Conservation (phyloP, 2,329 filamentous ascomycete species). For the Cordyceps fumosorosea region DNA sequence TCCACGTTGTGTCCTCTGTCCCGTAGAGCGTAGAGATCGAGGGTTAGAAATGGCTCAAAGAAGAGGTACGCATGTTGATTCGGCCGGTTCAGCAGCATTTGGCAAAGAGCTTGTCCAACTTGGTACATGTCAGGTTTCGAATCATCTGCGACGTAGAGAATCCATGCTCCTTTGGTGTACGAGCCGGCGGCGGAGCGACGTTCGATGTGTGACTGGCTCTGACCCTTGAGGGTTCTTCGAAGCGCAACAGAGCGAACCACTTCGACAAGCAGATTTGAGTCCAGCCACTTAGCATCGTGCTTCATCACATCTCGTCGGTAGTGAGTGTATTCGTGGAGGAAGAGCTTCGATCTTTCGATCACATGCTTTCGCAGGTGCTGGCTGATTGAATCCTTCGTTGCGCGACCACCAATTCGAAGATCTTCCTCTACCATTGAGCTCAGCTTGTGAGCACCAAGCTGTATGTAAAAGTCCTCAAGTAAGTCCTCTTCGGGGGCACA, state of each 20-base stretch:
- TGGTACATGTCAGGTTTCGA: slow-evolving; percentile 78
- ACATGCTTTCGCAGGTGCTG: slow-evolving; percentile 70
- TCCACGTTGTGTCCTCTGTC: slow-evolving; percentile 94
- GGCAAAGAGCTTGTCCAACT: slow-evolving; percentile 80
- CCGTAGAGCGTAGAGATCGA: slow-evolving; percentile 74
- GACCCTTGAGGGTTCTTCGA: slow-evolving; percentile 66
- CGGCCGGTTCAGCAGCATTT: slow-evolving; percentile 71
- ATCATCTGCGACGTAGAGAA: slow-evolving; percentile 68
- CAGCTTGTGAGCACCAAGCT: slow-evolving; percentile 71
- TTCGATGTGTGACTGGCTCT: slow-evolving; percentile 62
- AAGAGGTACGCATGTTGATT: slow-evolving; percentile 86
- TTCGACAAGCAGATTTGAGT: slow-evolving; percentile 73
- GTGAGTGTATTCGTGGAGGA: slow-evolving; percentile 69
- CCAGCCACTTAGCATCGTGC: slow-evolving; percentile 85
- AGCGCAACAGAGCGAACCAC: slow-evolving; percentile 74
- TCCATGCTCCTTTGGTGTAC: slow-evolving; percentile 47
- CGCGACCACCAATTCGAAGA: slow-evolving; percentile 60
- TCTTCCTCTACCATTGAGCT: slow-evolving; percentile 74
- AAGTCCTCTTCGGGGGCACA: slow-evolving; percentile 85
- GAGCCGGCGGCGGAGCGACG: slow-evolving; percentile 67
- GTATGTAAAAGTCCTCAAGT: slow-evolving; percentile 77
- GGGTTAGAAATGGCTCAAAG: slow-evolving; percentile 82
- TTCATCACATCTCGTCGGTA: slow-evolving; percentile 72
- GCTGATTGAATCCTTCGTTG: slow-evolving; percentile 62
- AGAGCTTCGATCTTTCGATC: slow-evolving; percentile 80